Conservation (phyloP, 2,329 filamentous ascomycete genomes). For the Leptographium wingfieldii region DNA sequence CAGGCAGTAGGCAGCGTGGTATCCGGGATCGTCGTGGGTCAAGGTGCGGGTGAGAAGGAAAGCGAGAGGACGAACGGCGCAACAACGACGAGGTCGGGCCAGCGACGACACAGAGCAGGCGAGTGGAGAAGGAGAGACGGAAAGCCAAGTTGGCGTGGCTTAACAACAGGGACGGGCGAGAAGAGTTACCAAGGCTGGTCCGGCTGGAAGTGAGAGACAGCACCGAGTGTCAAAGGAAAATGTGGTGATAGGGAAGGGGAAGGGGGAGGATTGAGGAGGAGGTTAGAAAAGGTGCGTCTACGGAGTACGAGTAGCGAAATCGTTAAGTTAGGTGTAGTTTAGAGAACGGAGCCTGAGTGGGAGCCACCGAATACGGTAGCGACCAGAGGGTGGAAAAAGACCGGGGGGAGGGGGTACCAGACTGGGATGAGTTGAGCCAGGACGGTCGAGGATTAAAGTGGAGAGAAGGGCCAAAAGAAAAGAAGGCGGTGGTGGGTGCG, state of each 20-base stretch:
- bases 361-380: not conserved
- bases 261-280: not conserved
- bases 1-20: not conserved
- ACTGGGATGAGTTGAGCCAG: not conserved
- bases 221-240: not conserved
- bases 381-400: not conserved
- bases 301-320: not conserved
- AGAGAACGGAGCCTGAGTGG: not conserved
- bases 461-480: not conserved
- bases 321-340: not conserved
- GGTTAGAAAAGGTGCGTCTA: not conserved
- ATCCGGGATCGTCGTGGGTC: not conserved
- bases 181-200: not conserved
- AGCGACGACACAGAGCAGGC: not conserved
- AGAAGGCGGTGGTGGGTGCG: not conserved
- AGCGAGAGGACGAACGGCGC: not conserved
- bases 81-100: constrained; percentile 5
- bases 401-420: not conserved
- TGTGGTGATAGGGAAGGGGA: not conserved
- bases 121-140: not conserved
- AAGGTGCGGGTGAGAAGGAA: not conserved
- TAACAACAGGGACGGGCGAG: not conserved
- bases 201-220: not conserved
- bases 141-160: not conserved
- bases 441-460: not conserved